Conservation (phyloP, 345 rosid species). For the Euphorbia tirucalli region DNA sequence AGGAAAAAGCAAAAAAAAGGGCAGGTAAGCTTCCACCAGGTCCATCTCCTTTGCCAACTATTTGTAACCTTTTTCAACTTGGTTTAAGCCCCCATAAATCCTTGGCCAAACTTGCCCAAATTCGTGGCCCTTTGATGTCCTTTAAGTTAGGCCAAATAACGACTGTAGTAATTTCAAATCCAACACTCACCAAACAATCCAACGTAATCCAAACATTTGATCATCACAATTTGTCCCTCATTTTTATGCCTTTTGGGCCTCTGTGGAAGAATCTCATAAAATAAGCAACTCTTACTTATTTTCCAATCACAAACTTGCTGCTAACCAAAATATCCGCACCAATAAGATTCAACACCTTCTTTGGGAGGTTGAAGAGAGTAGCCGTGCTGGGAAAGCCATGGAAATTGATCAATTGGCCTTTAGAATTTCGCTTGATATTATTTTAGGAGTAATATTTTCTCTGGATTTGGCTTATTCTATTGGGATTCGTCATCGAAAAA, state of each 20-base stretch:
- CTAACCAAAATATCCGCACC: conserved; percentile 13
- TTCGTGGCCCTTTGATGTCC: conserved; percentile 9
- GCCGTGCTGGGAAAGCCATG: not conserved
- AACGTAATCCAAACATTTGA: not conserved
- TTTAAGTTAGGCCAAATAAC: conserved; percentile 4
- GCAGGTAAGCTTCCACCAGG: conserved; percentile 12
- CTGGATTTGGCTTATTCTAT: too few species aligned
- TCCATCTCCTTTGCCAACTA: not conserved
- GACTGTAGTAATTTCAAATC: not conserved
- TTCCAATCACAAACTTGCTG: conserved; percentile 16
- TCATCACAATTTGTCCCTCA: not conserved
- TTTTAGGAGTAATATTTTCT: conserved; percentile 43
- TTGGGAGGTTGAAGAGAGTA: not conserved
- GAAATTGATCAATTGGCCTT: conserved; percentile 43
- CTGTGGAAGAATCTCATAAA: conserved; percentile 13
- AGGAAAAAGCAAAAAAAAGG: not conserved
- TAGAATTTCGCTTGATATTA: conserved; percentile 31
- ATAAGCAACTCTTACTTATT: conserved; percentile 13
- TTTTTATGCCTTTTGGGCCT: not conserved
- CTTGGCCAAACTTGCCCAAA: conserved; percentile 1
- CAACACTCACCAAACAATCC: not conserved
- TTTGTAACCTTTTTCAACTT: not conserved
- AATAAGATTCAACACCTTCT: conserved; percentile 14
- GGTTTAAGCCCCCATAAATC: not conserved
- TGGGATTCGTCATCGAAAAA: too few species aligned